Conservation (phyloP, 2,329 filamentous ascomycete species). For the Claviceps cyperi region DNA sequence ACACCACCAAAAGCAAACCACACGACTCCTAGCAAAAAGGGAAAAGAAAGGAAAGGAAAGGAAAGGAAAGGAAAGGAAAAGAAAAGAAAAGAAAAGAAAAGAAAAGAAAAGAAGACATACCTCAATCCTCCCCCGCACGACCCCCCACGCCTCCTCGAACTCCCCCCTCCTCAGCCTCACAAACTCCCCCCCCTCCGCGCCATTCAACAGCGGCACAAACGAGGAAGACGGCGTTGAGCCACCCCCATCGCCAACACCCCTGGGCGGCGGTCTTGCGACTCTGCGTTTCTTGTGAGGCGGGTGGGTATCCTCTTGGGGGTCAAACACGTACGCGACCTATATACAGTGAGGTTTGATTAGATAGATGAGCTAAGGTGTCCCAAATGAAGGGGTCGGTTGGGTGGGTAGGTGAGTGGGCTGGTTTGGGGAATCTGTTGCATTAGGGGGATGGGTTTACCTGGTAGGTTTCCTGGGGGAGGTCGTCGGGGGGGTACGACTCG, state of each 20-base stretch:
- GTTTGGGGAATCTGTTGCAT: not conserved
- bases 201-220: constrained; percentile 41
- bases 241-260: not conserved
- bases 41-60: no score
- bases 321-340: constrained; percentile 11
- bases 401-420: not conserved
- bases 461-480: constrained; percentile 28
- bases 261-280: constrained; percentile 26
- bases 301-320: constrained; percentile 27
- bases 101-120: constrained; percentile 8
- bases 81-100: no score
- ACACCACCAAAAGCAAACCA: no score
- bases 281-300: constrained; percentile 44
- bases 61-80: no score
- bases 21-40: no score
- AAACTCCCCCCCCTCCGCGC: constrained; percentile 33
- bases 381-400: not conserved
- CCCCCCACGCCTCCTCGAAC: constrained; percentile 50
- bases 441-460: constrained; percentile 18
- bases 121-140: constrained; percentile 49
- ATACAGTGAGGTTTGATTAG: no score
- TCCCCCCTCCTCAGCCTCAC: constrained; percentile 40
- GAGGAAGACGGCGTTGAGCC: constrained; percentile 8
- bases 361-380: no score
- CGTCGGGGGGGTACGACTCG: constrained; percentile 7